Conservation (phyloP, 2,329 filamentous ascomycete species). For the Didymella segeticola region DNA sequence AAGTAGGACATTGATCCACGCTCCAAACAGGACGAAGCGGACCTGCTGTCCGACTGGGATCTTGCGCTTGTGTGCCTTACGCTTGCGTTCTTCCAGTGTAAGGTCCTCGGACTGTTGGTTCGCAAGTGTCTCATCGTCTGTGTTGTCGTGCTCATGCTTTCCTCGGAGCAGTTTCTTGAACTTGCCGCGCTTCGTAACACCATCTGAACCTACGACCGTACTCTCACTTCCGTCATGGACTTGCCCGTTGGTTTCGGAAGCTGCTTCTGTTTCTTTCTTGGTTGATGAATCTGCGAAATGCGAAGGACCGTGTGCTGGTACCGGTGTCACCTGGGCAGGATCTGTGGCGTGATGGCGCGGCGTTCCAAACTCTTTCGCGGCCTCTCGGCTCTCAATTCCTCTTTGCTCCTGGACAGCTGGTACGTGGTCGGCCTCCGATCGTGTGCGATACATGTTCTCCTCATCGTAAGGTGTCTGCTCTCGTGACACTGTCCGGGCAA, state of each 20-base stretch:
- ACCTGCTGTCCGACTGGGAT: slow-evolving; percentile 61
- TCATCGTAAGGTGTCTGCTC: slow-evolving; percentile 30
- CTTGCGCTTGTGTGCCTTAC: slow-evolving; percentile 40
- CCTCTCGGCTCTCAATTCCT: slow-evolving; percentile 30
- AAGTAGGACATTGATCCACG: slow-evolving; percentile 86
- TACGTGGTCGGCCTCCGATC: slow-evolving; percentile 34
- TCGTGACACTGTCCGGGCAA: slow-evolving; percentile 38
- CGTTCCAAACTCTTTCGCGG: slow-evolving; percentile 37
- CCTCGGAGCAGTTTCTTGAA: slow-evolving; percentile 45
- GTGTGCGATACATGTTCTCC: slow-evolving; percentile 37
- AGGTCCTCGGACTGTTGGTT: slow-evolving; percentile 33
- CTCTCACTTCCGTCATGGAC: slow-evolving; percentile 33
- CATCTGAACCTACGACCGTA: slow-evolving; percentile 27
- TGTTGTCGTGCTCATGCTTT: slow-evolving; percentile 23
- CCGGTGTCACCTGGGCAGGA: slow-evolving; percentile 31
- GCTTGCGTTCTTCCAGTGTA: slow-evolving; percentile 41
- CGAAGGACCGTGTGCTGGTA: slow-evolving; percentile 20
- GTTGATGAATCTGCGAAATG: slow-evolving; percentile 14
- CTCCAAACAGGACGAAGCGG: slow-evolving; percentile 76
- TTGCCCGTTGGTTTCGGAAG: slow-evolving; percentile 16
- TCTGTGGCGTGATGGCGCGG: slow-evolving; percentile 41
- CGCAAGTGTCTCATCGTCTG: slow-evolving; percentile 23
- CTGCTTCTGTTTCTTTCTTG: slow-evolving; percentile 18
- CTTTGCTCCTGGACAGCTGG: slow-evolving; percentile 36
- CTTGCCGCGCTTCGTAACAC: slow-evolving; percentile 32